These are phyloP conservation scores for Seminavis robusta DNA, from an alignment of 108 stramenopile species.

Conservation along the genomic window DNA sequence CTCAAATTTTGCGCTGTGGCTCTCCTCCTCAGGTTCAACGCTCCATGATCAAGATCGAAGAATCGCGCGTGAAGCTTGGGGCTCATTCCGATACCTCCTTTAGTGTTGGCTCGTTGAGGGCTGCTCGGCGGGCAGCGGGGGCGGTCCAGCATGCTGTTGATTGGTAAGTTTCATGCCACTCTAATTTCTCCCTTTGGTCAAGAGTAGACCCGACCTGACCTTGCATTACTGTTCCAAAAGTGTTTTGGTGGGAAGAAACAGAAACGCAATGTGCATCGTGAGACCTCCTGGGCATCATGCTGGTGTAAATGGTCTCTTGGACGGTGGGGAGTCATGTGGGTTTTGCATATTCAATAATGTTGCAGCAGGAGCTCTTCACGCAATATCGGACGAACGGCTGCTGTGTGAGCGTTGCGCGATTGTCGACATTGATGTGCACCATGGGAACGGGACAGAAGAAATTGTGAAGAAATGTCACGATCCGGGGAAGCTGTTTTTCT, in stretches of 20 bases:
- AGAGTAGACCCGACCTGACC: background rate
- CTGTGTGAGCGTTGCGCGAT: conserved; percentile 89
- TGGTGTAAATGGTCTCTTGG: conserved; percentile 84
- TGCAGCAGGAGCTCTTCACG: conserved; percentile 96
- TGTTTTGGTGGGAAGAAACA: conserved; percentile 78
- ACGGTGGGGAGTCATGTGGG: conserved; percentile 92
- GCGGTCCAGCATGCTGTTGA: conserved; percentile 94
- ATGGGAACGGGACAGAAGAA: conserved; percentile 98
- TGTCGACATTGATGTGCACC: conserved; percentile 97
- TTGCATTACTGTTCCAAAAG: conserved; percentile 19
- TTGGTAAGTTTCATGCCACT: conserved; percentile 34
- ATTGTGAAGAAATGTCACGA: conserved; percentile 87
- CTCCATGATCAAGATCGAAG: conserved; percentile 57
- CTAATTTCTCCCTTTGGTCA: conserved; percentile 2
- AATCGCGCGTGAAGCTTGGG: conserved; percentile 52
- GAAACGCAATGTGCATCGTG: conserved; percentile 95
- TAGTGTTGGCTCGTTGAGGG: conserved; percentile 81
- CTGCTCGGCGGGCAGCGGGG: conserved; percentile 87
- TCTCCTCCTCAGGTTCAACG: conserved; percentile 50
- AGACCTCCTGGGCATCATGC: conserved; percentile 99
- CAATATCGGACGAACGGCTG: conserved; percentile 77
- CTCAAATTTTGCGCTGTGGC: background rate
- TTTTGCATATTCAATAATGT: conserved; percentile 99
- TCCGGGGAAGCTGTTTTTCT: conserved; percentile 88
- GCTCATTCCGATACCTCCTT: conserved; percentile 86